Percentiles rank a stretch among this genome's conserved stretches.
These are phyloP conservation scores for Hymenoscyphus linearis DNA, from an alignment of 2,329 filamentous ascomycete species.

Conservation along the genomic window DNA sequence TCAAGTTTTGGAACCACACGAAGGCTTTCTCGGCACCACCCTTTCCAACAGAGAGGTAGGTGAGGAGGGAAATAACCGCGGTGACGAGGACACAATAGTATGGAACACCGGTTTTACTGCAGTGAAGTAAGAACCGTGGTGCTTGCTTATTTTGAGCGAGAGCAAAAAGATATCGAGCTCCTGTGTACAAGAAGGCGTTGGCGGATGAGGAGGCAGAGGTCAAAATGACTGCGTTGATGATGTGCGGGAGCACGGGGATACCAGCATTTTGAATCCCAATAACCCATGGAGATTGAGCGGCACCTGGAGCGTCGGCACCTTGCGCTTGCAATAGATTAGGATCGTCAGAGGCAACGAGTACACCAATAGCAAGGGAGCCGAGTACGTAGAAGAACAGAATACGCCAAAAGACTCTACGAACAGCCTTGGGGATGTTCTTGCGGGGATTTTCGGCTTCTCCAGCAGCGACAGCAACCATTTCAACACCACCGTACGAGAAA, in stretches of 20 bases:
- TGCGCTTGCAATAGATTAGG: conserved; percentile 9
- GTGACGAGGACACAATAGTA: conserved; percentile 63
- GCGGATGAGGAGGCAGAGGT: conserved; percentile 65
- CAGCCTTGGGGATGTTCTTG: conserved; percentile 59
- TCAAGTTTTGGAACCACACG: conserved; percentile 44
- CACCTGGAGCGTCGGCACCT: conserved; percentile 39
- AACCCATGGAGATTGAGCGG: conserved; percentile 59
- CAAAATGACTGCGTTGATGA: conserved; percentile 73
- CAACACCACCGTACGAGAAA: conserved; percentile 44
- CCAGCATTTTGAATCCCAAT: conserved; percentile 66
- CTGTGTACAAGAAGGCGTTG: conserved; percentile 21
- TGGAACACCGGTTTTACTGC: conserved; percentile 61
- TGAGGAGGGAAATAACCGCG: conserved; percentile 62
- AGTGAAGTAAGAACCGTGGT: conserved; percentile 51
- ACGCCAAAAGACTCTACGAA: conserved; percentile 54
- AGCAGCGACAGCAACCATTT: conserved; percentile 50
- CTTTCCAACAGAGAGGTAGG: conserved; percentile 62
- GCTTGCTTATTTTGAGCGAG: conserved; percentile 61
- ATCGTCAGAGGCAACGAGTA: conserved; percentile 37
- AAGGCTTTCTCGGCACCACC: conserved; percentile 41
- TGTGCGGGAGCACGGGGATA: conserved; percentile 60
- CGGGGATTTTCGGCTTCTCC: conserved; percentile 61
- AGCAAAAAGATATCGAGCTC: conserved; percentile 27
- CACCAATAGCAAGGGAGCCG: conserved; percentile 43
- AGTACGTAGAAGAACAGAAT: conserved; percentile 58